phyloP scores from a whole-genome alignment of 305 asterid genomes.

The Ilex paraguariensis region DNA sequence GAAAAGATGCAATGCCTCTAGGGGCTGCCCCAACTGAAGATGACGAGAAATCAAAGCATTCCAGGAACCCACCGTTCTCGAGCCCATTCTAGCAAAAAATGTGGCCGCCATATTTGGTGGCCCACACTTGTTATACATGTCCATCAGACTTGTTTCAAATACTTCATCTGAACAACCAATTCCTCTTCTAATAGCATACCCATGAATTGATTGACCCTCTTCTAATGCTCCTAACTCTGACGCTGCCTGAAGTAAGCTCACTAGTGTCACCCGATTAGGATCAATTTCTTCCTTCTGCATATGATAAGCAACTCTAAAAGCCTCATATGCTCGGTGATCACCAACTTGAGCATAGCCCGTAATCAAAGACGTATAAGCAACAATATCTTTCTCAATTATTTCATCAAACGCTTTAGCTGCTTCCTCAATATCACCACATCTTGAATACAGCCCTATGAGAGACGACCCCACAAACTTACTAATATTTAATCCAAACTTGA shows the following conservation, averaged over 20 bases:
- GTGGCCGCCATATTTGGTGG: constrained; percentile 26
- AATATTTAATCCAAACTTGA: constrained; percentile 39
- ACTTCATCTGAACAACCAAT: constrained; percentile 42
- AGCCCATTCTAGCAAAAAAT: constrained; percentile 24
- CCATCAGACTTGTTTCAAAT: constrained; percentile 45
- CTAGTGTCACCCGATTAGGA: constrained; percentile 58
- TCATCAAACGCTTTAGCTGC: constrained; percentile 58
- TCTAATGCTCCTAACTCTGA: constrained; percentile 24
- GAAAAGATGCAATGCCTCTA: constrained; percentile 33
- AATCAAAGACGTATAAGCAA: constrained; percentile 51
- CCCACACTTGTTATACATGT: constrained; percentile 51
- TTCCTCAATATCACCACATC: constrained; percentile 23
- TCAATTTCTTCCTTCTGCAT: constrained; percentile 48
- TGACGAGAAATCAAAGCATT: constrained; percentile 46
- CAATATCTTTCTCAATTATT: constrained; percentile 47
- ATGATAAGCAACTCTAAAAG: constrained; percentile 29
- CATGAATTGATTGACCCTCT: constrained; percentile 47
- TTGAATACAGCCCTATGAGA: constrained; percentile 30
- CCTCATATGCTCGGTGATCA: constrained; percentile 22
- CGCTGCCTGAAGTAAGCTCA: constrained; percentile 52
- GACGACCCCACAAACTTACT: constrained; percentile 50
- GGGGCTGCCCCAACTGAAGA: constrained; percentile 34
- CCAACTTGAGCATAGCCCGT: constrained; percentile 38
- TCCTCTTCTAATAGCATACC: constrained; percentile 49
- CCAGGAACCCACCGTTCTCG: constrained; percentile 35